Evolutionary conservation across 768 basidiomycete species (phyloP).

Genomic region (Tricholoma flavovirens): DNA sequence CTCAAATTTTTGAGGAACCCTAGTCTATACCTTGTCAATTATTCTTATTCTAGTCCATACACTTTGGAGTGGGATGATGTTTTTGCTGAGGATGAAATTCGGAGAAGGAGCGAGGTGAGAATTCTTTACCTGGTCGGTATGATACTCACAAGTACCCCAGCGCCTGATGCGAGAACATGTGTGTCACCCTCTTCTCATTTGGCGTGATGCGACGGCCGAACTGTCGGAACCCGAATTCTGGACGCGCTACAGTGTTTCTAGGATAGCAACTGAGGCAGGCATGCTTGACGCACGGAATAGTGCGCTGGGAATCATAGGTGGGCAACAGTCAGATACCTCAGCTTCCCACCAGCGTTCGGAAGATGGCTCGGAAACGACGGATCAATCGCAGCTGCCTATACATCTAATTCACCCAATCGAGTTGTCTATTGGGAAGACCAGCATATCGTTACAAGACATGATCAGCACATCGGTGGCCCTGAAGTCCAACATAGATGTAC

Average conservation of each 20-base stretch:
- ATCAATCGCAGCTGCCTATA: constrained; percentile 18
- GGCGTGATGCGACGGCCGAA: constrained; percentile 59
- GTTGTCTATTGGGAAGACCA: constrained; percentile 31
- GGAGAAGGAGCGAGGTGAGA: constrained; percentile 66
- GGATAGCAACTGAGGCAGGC: constrained; percentile 60
- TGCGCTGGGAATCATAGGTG: constrained; percentile 38
- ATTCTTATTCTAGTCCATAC: constrained; percentile 51
- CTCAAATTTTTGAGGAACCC: constrained; percentile 74
- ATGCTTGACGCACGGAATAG: constrained; percentile 62
- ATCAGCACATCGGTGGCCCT: constrained; percentile 65
- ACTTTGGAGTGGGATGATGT: constrained; percentile 65
- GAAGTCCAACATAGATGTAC: constrained; percentile 63
- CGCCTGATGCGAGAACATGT: constrained; percentile 63
- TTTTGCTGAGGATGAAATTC: constrained; percentile 63
- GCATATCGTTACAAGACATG: constrained; percentile 71
- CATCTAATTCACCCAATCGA: constrained; percentile 31
- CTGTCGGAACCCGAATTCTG: constrained; percentile 61
- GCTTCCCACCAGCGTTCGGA: background rate
- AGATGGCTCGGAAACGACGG: constrained; percentile 9
- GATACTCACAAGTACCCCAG: constrained; percentile 29
- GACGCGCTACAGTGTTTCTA: constrained; percentile 54
- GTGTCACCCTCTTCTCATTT: constrained; percentile 69
- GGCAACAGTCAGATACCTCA: constrained; percentile 18
- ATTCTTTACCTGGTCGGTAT: background rate
- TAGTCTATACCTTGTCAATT: constrained; percentile 52